These are phyloP conservation scores for Linanthus parryae DNA, from an alignment of 148 eudicot species.

Conservation along the genomic window DNA sequence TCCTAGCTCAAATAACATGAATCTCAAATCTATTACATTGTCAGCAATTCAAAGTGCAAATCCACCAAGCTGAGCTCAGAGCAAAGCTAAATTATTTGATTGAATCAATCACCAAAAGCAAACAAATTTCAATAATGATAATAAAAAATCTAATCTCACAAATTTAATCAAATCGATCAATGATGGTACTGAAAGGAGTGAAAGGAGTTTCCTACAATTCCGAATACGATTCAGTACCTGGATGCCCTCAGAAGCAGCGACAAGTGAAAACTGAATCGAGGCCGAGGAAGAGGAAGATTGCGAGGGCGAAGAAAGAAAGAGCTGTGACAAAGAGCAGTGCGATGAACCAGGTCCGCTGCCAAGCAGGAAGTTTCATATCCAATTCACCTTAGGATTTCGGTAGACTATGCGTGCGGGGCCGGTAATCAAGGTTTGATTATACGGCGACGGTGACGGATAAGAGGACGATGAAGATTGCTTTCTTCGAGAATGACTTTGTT, in stretches of 20 bases:
- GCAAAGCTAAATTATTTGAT: no score
- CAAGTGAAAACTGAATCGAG: slow-evolving; percentile 45
- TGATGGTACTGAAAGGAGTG: no score
- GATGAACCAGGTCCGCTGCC: slow-evolving; percentile 79
- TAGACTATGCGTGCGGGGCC: slow-evolving; percentile 40
- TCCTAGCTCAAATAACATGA: no score
- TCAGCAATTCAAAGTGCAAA: no score
- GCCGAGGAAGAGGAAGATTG: slow-evolving; percentile 59
- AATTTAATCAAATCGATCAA: no score
- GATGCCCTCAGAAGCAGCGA: slow-evolving; percentile 57
- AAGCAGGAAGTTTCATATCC: slow-evolving; percentile 45
- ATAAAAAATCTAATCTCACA: no score
- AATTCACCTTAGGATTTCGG: slow-evolving; percentile 31
- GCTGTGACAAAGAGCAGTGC: slow-evolving; percentile 54
- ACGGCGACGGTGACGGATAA: slow-evolving; percentile 17
- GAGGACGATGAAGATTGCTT: slow-evolving; percentile 27
- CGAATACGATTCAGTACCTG: no score
- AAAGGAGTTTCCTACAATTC: no score
- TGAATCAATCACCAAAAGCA: no score
- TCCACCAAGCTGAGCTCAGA: no score
- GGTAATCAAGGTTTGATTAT: slow-evolving; percentile 8
- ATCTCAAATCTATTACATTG: no score
- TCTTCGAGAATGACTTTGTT: slow-evolving; percentile 46
- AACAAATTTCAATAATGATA: no score
- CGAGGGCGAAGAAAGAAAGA: slow-evolving; percentile 52